Evolutionary conservation across 257 asterid species (phyloP), one percentile per base, ranked within the genome.

Genomic region (Gentiana dahurica): DNA sequence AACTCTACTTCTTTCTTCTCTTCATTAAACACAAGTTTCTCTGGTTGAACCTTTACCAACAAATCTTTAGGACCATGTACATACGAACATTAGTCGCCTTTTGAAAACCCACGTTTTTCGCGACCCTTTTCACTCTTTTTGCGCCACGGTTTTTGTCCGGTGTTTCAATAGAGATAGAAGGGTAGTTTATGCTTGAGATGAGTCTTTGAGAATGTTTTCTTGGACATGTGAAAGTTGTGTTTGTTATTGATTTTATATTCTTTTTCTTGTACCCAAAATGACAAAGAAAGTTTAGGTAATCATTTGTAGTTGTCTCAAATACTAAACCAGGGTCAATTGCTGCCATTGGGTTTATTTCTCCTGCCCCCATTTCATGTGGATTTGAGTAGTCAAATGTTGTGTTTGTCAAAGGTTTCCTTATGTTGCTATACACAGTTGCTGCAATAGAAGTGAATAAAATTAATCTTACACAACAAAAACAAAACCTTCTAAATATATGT

Each of bases 261-360:
- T 67, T 64, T 34, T 71, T 70, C 32, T 74, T 66, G 78, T 82
- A 82, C 12, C 92, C 95, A 49, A 64, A 60, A 55, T 72, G 60
- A 59, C 95, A 85, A 37, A 82, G 92, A 38, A 82, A 82, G 33
- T 65, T 15, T n/a, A 77, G 72, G 68, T 82, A 78, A 49, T 85
- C 95, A 4, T 53, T 34, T 15, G 24, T 73, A 24, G 64, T 74
- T n/a, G 89, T 85, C 66, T 85, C 85, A 53, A 80, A 74, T 47
- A 75, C 80, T 58, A 85, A 44, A 58, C 89, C 92, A 0, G 92
- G 95, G 52, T 82, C 78, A 2, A 80, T 89, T 12, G 95, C 95
- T 67, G 64, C 76, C 8, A 63, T 53, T n/a, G 86, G 95, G 12
- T 53, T 64, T 32, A 85, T 73, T 63, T 86, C 85, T 1, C 95